Base-by-base conservation (phyloP, 2,329 filamentous ascomycete species). In the Pseudogymnoascus sp. region DNA sequence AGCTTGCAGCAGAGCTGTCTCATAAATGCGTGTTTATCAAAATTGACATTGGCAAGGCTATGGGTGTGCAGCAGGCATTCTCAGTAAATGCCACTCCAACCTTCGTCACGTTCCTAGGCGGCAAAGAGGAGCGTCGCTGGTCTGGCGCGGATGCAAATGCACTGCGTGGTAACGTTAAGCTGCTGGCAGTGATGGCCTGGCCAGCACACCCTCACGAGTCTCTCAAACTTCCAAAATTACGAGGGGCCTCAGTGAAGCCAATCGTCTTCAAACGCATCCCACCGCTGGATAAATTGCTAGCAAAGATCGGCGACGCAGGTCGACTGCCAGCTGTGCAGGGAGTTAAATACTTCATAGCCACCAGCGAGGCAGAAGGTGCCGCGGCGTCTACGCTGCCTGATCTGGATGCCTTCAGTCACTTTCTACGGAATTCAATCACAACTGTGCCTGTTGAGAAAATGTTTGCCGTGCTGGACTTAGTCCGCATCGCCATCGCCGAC, bases 381-480 rank as follows among this genome's bases (percentile, higher is more conserved):
- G 83, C 85, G 16, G 85, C 90, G 71, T 83, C 87, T 0, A 80
- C 86, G 0, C 76, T 96, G 0, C 91, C 93, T 0, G 81, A 91
- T 70, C 79, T 97, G 37, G 77, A 81, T 5, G 76, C 80, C 1
- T 86, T 96, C 66, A 83, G 86, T 0, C 71, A 71, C 0, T 87
- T 89, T 68, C 65, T 96, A 5, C 80, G 79, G 36, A 75, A 78
- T 1, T 82, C 83, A 1, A 79, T 86, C 3, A 71, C 75, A 0
- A 76, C 78, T 0, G 76, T 96, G 1, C 83, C 89, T 0, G 73
- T 78, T 0, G 88, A 90, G 12, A 77, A 81, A 0, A 81, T 92
- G 47, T 97, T 97, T 72, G 84, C 91, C 0, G 79, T 93, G 0
- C 82, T 96, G n/a, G 95, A 97, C 72, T 82, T 99, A 1, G 82